phyloP scores from a whole-genome alignment of 768 basidiomycete species.

The Collybia sordida region DNA sequence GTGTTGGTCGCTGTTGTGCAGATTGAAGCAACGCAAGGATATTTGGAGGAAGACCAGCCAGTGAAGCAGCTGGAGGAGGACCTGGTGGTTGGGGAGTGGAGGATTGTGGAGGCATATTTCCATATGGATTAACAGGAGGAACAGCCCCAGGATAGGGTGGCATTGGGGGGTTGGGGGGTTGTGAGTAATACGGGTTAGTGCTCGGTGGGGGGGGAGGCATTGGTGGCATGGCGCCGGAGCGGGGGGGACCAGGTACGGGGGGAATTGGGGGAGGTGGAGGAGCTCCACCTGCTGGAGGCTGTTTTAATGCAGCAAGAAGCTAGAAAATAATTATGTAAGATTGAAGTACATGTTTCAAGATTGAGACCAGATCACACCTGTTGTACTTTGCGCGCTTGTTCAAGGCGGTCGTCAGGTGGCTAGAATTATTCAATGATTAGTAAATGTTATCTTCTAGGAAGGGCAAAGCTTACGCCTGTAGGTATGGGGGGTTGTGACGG shows the following conservation, averaged over 20 bases:
- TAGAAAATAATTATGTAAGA: neutral
- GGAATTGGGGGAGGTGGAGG: conserved; percentile 27
- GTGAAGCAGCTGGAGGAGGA: conserved; percentile 31
- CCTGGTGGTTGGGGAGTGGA: conserved; percentile 25
- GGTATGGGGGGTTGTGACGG: conserved; percentile 29
- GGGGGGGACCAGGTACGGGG: conserved; percentile 31
- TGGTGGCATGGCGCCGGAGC: conserved; percentile 29
- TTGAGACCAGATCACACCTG: conserved; percentile 41
- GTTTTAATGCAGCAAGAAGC: conserved; percentile 6
- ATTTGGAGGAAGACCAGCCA: conserved; percentile 60
- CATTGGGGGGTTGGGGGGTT: conserved; percentile 29
- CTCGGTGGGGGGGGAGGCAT: conserved; percentile 33
- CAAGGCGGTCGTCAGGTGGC: conserved; percentile 75
- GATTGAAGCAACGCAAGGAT: conserved; percentile 64
- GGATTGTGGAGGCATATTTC: conserved; percentile 16
- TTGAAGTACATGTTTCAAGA: neutral
- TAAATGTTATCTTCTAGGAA: neutral
- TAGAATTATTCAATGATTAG: conserved; percentile 17
- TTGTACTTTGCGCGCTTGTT: conserved; percentile 86
- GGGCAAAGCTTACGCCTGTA: neutral
- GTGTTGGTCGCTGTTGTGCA: conserved; percentile 43
- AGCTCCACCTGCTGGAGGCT: conserved; percentile 39
- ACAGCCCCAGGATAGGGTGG: conserved; percentile 29
- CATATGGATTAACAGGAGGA: conserved; percentile 32
- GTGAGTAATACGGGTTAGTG: conserved; percentile 43